Evolutionary conservation across 108 stramenopile genomes (phyloP), one percentile per base, ranked within the genome.

Genomic region (Cyclotella atomus): DNA sequence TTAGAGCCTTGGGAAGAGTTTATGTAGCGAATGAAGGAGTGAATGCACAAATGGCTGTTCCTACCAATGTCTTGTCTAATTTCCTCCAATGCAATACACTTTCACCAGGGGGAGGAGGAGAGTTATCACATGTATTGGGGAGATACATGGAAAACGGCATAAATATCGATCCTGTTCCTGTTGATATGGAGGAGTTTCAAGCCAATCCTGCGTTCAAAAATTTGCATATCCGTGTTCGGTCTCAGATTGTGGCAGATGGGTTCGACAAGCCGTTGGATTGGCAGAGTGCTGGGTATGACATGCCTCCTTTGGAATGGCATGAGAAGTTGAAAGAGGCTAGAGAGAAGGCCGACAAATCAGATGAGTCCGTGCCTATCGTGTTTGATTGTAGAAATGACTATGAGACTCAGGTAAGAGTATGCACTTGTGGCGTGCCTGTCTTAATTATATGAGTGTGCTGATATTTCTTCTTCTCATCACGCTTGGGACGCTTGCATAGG

Each of bases 21-120:
- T 99, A 99, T 71, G 96, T 97, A 21, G 98, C 98, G 19, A 53
- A 73, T 3, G 98, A 99, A 71, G 98, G 98, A 10, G 77, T 97
- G 61, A 99, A 99, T 88, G 98, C 98, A 10, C 98, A 99, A 91
- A 97, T 99, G 97, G 86, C 94, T 38, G 84, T 97, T 25, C 97
- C 98, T 2, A 91, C 93, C 28, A 93, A 89, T 65, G 94, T 95
- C 2, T 28, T 83, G 21, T 19, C 55, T 8, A 53, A 63, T 27
- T 78, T 78, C 55, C 49, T 78, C 1, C 29, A 71, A 30, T 78
- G 77, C 46, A 68, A 67, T 20, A 64, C 76, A 2, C 20, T 70
- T 2, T 47, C 46, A 14, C 29, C 59, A 14, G 63, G 70, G 0
- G 44, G 33, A 25, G 68, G 60, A 25, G 65, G 64, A 43, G 70